phyloP scores from a whole-genome alignment of 306 rosid genomes.

The Vigna angularis region DNA sequence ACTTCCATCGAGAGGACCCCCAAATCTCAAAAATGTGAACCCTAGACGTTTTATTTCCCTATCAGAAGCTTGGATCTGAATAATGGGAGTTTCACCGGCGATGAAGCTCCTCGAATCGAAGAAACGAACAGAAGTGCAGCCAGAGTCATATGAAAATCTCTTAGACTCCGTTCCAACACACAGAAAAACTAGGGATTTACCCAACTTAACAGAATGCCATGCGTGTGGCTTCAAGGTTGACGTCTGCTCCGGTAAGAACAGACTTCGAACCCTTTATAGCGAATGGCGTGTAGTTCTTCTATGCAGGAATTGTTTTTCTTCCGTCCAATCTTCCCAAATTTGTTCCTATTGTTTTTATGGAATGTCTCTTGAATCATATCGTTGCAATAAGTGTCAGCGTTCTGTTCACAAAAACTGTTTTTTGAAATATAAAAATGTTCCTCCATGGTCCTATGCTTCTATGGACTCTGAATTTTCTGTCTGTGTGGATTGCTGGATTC shows the following conservation, averaged over 20 bases:
- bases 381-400: constrained; percentile 57
- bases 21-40: constrained; percentile 26
- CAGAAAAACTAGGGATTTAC: constrained; percentile 78
- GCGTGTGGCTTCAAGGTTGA: constrained; percentile 70
- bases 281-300: constrained; percentile 88
- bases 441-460: constrained; percentile 63
- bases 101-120: constrained; percentile 39
- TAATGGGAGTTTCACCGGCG: constrained; percentile 20
- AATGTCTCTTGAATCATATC: constrained; percentile 45
- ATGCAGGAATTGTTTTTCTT: constrained; percentile 64
- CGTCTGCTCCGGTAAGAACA: constrained; percentile 58
- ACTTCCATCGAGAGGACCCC: constrained; percentile 7
- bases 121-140: not conserved
- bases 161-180: constrained; percentile 18
- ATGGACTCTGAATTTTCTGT: constrained; percentile 53
- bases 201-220: constrained; percentile 75
- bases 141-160: constrained; percentile 30
- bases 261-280: constrained; percentile 68
- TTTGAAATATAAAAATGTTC: constrained; percentile 42
- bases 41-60: constrained; percentile 18
- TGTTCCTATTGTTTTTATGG: constrained; percentile 74
- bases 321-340: constrained; percentile 63
- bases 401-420: constrained; percentile 64
- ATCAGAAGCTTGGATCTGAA: not conserved
- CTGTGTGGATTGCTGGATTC: constrained; percentile 85